Conservation (phyloP, 129 eudicot genomes). For the Ambrosia artemisiifolia region DNA sequence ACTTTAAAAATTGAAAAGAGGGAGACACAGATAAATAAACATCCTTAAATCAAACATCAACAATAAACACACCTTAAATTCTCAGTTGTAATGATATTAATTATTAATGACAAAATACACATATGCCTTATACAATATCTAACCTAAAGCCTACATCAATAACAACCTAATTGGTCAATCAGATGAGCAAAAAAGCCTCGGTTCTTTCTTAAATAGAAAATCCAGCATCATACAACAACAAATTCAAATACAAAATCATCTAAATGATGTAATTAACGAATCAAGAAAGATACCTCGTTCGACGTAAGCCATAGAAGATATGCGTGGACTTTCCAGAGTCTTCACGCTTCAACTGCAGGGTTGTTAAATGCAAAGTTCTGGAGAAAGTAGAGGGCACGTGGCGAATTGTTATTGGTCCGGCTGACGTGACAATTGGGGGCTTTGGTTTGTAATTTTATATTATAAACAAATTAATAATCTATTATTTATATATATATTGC, state of each 20-base stretch:
- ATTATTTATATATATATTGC: too few relatives aligned
- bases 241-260: background rate
- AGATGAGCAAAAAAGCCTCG: slow-evolving; percentile 5
- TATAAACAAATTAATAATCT: too few relatives aligned
- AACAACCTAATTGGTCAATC: slow-evolving; percentile 4
- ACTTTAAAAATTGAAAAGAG: background rate
- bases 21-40: background rate
- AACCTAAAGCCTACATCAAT: background rate
- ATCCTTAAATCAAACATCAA: background rate
- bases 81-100: background rate
- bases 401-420: background rate
- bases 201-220: background rate
- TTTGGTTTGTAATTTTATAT: too few relatives aligned
- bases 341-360: background rate
- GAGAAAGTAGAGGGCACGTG: background rate
- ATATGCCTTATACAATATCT: background rate
- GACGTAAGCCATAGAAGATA: slow-evolving; percentile 29
- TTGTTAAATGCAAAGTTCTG: background rate
- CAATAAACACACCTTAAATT: background rate
- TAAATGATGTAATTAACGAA: background rate
- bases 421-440: slow-evolving; percentile 9
- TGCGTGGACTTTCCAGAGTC: slow-evolving; percentile 21
- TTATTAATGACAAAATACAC: background rate
- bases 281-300: slow-evolving; percentile 20
- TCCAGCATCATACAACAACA: background rate